A percentile compares a stretch with the other conserved stretches of the same genome.
Evolutionary conservation across 257 asterid species (phyloP).

Genomic region (Solanum gracilifrons): DNA sequence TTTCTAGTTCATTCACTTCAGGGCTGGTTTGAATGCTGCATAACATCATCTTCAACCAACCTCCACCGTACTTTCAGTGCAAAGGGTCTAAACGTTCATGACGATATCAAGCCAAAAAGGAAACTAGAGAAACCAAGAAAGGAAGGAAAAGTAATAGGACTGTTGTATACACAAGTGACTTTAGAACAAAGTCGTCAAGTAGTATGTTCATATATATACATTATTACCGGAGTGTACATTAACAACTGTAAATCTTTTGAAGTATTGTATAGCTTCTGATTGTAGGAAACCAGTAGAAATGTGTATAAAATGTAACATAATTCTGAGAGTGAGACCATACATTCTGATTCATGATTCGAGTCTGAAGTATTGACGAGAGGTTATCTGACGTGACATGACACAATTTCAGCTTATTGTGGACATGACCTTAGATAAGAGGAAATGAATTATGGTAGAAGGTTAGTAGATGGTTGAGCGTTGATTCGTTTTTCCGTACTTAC

Average conservation of each 20-base stretch:
- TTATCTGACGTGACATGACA: background rate
- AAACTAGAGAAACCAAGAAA: background rate
- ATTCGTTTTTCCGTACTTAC: background rate
- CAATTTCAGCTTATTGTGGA: background rate
- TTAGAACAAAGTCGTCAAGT: background rate
- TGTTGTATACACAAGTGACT: background rate
- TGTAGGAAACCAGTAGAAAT: background rate
- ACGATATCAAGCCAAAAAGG: background rate
- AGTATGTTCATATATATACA: background rate
- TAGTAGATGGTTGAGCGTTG: background rate
- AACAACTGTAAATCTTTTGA: background rate
- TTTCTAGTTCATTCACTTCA: background rate
- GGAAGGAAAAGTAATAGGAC: background rate
- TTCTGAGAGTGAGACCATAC: background rate
- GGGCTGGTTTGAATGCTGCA: background rate
- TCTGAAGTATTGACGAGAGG: background rate
- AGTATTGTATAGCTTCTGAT: background rate
- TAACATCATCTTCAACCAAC: background rate
- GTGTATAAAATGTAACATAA: background rate
- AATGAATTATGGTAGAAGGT: background rate
- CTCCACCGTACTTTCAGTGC: background rate
- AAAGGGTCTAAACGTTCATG: background rate
- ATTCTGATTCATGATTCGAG: background rate
- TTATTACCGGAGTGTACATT: background rate
- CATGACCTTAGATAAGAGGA: background rate